These are phyloP conservation scores for Salix arbutifolia DNA, from an alignment of 345 rosid genomes.

Conservation along the genomic window DNA sequence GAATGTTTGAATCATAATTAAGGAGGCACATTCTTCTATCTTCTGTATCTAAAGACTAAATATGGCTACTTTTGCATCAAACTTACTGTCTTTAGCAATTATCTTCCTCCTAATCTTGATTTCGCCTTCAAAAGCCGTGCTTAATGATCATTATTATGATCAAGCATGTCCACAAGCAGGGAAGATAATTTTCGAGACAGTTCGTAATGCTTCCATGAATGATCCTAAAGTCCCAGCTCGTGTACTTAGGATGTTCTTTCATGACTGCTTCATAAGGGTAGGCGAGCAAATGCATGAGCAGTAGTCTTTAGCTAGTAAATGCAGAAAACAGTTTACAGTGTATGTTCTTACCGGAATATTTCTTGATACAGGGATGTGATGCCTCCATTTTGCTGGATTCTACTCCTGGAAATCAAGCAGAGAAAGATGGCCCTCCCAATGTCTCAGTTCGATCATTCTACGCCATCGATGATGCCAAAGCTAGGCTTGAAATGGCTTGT, in stretches of 20 bases:
- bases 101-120: conserved; percentile 22
- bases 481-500: conserved; percentile 64
- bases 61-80: conserved; percentile 28
- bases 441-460: conserved; percentile 68
- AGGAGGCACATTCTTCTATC: neutral
- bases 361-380: conserved; percentile 64
- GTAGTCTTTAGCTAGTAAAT: neutral
- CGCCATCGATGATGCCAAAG: conserved; percentile 68
- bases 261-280: conserved; percentile 87
- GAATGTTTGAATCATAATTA: neutral
- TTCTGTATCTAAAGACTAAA: neutral
- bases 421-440: conserved; percentile 85
- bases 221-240: conserved; percentile 86
- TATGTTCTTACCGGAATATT: neutral
- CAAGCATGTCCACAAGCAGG: conserved; percentile 68
- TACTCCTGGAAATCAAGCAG: conserved; percentile 59
- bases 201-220: conserved; percentile 50
- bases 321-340: neutral
- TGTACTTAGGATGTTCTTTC: conserved; percentile 82
- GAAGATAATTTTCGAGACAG: conserved; percentile 51
- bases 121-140: conserved; percentile 33
- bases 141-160: conserved; percentile 54
- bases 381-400: conserved; percentile 72
- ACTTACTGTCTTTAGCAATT: conserved; percentile 1
- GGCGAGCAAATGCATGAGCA: neutral